Percentiles rank a stretch among this genome's conserved stretches.
phyloP scores from a whole-genome alignment of 768 basidiomycete genomes.

The Pholiota conissans region DNA sequence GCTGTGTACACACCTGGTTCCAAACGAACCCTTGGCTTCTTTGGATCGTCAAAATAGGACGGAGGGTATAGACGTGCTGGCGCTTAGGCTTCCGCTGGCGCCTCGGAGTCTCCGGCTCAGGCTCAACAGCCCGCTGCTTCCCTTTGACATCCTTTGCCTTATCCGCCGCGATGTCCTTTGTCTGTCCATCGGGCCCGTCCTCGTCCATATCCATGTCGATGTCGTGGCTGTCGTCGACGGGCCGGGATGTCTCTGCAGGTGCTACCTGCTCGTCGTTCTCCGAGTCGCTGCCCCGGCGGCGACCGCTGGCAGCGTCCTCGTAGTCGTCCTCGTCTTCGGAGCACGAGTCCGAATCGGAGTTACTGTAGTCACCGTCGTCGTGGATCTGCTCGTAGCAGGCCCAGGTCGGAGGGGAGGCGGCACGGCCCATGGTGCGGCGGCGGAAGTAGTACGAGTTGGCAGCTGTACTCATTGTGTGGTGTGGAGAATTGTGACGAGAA shows the following conservation, averaged over 20 bases:
- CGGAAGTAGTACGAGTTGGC: slow-evolving; percentile 54
- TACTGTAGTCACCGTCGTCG: slow-evolving; percentile 62
- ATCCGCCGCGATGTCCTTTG: slow-evolving; percentile 25
- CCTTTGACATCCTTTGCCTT: slow-evolving; percentile 69
- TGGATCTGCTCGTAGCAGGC: slow-evolving; percentile 91
- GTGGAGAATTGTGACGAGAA: not conserved
- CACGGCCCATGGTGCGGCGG: slow-evolving; percentile 74
- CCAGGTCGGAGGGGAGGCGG: slow-evolving; percentile 84
- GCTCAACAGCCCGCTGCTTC: slow-evolving; percentile 77
- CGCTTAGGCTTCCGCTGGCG: slow-evolving; percentile 52
- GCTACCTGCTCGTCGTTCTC: slow-evolving; percentile 35
- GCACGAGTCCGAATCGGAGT: slow-evolving; percentile 61
- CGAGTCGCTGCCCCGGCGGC: slow-evolving; percentile 27
- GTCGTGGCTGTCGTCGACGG: slow-evolving; percentile 28
- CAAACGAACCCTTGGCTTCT: slow-evolving; percentile 87
- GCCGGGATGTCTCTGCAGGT: slow-evolving; percentile 15
- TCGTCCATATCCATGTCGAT: slow-evolving; percentile 62
- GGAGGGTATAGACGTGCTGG: slow-evolving; percentile 59
- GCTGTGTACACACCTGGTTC: slow-evolving; percentile 67
- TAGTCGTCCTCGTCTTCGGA: slow-evolving; percentile 79
- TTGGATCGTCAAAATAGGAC: slow-evolving; percentile 86
- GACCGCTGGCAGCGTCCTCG: slow-evolving; percentile 16
- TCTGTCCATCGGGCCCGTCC: slow-evolving; percentile 36
- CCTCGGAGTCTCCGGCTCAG: slow-evolving; percentile 50
- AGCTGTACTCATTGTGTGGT: slow-evolving; percentile 36